Conservation (phyloP, 1,284 basidiomycete genomes). For the Papiliotrema laurentii region DNA sequence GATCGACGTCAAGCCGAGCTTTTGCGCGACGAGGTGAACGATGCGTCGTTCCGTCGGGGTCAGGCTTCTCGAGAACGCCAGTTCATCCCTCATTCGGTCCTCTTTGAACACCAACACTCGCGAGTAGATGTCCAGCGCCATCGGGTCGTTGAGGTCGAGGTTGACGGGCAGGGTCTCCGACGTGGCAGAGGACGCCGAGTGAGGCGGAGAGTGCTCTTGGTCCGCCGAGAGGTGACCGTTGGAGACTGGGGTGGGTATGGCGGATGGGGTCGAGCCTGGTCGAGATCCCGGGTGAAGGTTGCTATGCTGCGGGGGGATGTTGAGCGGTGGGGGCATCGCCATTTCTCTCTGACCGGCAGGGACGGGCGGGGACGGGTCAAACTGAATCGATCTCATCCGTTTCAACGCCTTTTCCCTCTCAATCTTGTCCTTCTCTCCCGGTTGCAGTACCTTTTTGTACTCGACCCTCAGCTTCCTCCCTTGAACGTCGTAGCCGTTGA, state of each 20-base stretch:
- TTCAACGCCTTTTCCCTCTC: slow-evolving; percentile 98
- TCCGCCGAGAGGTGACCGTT: slow-evolving; percentile 10
- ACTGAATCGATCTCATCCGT: slow-evolving; percentile 92
- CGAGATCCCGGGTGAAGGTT: slow-evolving; percentile 3
- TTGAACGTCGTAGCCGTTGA: slow-evolving; percentile 78
- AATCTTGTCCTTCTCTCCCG: slow-evolving; percentile 98
- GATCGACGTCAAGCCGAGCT: slow-evolving; percentile 89
- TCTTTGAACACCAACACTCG: slow-evolving; percentile 96
- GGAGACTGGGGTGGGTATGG: neutral
- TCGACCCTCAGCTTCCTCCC: slow-evolving; percentile 98
- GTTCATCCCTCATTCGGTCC: slow-evolving; percentile 94
- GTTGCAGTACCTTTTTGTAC: slow-evolving; percentile 98
- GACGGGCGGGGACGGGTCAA: no score
- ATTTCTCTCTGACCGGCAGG: neutral
- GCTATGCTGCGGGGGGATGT: slow-evolving; percentile 6
- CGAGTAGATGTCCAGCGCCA: slow-evolving; percentile 94
- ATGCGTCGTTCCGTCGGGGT: slow-evolving; percentile 80
- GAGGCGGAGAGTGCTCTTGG: slow-evolving; percentile 48
- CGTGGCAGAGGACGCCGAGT: slow-evolving; percentile 51
- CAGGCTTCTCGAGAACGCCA: slow-evolving; percentile 85
- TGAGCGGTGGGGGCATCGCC: slow-evolving; percentile 24
- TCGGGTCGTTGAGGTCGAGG: slow-evolving; percentile 92
- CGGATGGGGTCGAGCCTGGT: neutral
- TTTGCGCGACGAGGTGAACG: slow-evolving; percentile 94
- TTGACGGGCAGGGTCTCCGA: slow-evolving; percentile 55